Percentiles rank a stretch among this genome's conserved stretches.
phyloP scores from a whole-genome alignment of 768 basidiomycete genomes.

The Leccinellum luteum region DNA sequence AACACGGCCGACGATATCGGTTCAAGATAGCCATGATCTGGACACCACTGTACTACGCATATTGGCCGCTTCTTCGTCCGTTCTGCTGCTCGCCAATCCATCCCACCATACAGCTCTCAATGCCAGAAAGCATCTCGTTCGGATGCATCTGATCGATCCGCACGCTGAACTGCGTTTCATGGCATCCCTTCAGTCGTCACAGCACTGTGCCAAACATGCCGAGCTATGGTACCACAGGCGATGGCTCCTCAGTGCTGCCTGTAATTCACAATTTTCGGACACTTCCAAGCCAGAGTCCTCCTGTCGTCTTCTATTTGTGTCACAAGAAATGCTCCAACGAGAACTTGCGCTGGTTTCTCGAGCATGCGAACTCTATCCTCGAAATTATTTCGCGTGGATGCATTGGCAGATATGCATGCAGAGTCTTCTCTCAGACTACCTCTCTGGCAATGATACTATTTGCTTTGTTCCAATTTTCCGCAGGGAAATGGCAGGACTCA shows the following conservation, averaged over 20 bases:
- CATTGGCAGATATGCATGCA: slow-evolving; percentile 55
- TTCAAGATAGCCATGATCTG: neutral
- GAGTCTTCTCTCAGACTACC: slow-evolving; percentile 23
- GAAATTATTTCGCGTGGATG: slow-evolving; percentile 74
- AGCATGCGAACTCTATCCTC: slow-evolving; percentile 61
- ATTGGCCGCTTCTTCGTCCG: slow-evolving; percentile 37
- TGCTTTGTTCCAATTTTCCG: slow-evolving; percentile 33
- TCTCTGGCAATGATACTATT: slow-evolving; percentile 10
- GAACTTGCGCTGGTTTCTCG: slow-evolving; percentile 49
- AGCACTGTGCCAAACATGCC: slow-evolving; percentile 60
- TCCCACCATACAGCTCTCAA: slow-evolving; percentile 70
- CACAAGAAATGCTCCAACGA: slow-evolving; percentile 32
- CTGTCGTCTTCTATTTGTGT: slow-evolving; percentile 24
- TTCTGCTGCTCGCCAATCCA: slow-evolving; percentile 65
- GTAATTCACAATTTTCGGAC: slow-evolving; percentile 18
- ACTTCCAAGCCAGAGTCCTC: neutral
- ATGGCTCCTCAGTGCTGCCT: slow-evolving; percentile 50
- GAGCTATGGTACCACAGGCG: slow-evolving; percentile 69
- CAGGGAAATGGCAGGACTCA: slow-evolving; percentile 38
- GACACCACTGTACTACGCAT: slow-evolving; percentile 9
- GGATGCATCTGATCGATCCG: slow-evolving; percentile 34
- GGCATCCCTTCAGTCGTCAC: slow-evolving; percentile 48
- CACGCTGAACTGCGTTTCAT: slow-evolving; percentile 48
- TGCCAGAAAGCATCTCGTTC: slow-evolving; percentile 51
- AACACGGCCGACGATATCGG: neutral